Evolutionary conservation across 305 asterid species (phyloP), one percentile per base, ranked within the genome.

Genomic region (Rubia tinctorum): DNA sequence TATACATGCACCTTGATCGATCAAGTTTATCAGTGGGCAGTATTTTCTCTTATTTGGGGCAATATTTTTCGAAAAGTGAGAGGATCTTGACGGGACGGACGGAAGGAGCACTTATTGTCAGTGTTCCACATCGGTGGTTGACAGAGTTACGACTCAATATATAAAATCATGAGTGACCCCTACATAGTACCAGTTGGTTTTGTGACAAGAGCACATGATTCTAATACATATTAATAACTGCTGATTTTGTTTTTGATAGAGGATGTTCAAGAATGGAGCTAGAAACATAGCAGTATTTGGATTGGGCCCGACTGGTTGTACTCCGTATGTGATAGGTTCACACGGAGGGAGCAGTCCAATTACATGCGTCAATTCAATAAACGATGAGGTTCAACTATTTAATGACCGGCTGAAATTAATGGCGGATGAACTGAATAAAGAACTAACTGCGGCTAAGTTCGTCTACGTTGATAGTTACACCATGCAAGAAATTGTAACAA

Each of bases 241-340:
- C 7, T 47, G n/a, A 0, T 17, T n/a, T 6, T 55, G 61, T 17
- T 7, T 55, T 2, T 22, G 37, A n/a, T 44, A 91, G 96, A 75
- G 42, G 2, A 75, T 90, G 80, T 81, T 84, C 78, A 13, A 4
- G 0, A 6, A 20, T 2, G 91, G 91, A 27, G 89, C 95, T 17
- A 80, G 97, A 66, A 90, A 86, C 68, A 40, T 88, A 0, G 97
- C 87, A 0, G 76, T 90, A 0, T 84, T 78, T 39, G 91, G 91
- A 59, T 1, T 89, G 9, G 88, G 89, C 8, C 18, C 55, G 7
- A 3, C 88, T 56, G 96, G 96, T 5, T 88, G 88, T 68, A 7
- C 76, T 60, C 97, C 91, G 0, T 45, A 27, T 25, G 51, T 12
- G 49, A 2, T 83, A 51, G 20, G 23, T 11, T 68, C 25, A 8